Evolutionary conservation across 768 basidiomycete species (phyloP).

Genomic region (Mycena galopus): DNA sequence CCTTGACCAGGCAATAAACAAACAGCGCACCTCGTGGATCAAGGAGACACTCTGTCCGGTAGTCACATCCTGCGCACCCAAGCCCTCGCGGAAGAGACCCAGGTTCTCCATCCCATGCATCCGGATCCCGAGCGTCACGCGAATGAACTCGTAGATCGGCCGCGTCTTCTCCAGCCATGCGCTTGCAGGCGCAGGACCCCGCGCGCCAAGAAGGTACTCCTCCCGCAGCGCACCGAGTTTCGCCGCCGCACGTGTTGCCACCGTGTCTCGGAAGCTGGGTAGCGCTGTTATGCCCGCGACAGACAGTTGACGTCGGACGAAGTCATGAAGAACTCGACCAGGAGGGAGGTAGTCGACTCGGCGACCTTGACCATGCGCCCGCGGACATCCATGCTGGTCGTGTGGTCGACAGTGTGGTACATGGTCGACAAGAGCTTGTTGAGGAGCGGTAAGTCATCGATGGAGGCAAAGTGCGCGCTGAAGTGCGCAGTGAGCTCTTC

Average conservation of each 20-base stretch:
- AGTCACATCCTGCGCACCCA: background rate
- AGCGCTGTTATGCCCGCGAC: background rate
- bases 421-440: constrained; percentile 13
- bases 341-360: background rate
- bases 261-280: background rate
- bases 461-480: background rate
- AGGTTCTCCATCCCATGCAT: background rate
- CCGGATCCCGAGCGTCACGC: background rate
- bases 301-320: background rate
- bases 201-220: background rate
- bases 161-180: background rate
- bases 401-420: constrained; percentile 19
- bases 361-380: constrained; percentile 22
- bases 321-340: background rate
- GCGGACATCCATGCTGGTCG: constrained; percentile 19
- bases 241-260: background rate
- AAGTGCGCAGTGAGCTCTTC: background rate
- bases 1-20: background rate
- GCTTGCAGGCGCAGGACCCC: background rate
- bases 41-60: background rate
- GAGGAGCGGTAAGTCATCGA: constrained; percentile 3
- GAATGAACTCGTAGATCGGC: background rate
- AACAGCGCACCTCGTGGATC: background rate
- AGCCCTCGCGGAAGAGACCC: background rate
- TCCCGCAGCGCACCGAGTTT: background rate